Evolutionary conservation across 176 grass and related monocot species (phyloP), one percentile per base, ranked within the genome.

Genomic region (Carex parvula): DNA sequence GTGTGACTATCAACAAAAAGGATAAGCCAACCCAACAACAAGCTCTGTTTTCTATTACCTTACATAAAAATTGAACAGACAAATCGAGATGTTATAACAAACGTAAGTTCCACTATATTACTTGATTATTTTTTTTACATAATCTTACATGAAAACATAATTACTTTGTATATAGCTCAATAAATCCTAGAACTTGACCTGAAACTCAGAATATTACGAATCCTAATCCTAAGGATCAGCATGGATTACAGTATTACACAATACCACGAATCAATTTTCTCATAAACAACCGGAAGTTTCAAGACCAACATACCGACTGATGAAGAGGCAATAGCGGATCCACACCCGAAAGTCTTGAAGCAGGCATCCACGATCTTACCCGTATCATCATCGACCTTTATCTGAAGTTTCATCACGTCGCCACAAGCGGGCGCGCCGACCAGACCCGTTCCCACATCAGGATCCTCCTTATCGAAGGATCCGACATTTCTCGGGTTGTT

Each of bases 321-420:
- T 11, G 96, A 95, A 4, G 96, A 93, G 0, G 96, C 93, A 67
- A 99, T 99, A 68, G 96, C 91, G 12, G 96, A 99, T 66, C 96
- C 96, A 37, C 93, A 95, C 12, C 93, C 93, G 77, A 95, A 95
- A 59, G 96, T 95, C 91, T 99, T 99, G 83, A 98, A 98, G 80
- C 95, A 94, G 11, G 92, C 91, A 64, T 98, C 92, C 57, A 91
- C 83, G 79, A 98, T 95, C 88, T 46, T 91, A 8, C 92, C 92
- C 32, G 92, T 87, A 0, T 22, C 82, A 26, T 93, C 83, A 68
- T 98, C 92, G 64, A 95, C 88, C 86, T 85, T 92, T 80, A 98
- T 98, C 88, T 95, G 92, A 77, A 98, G 88, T 89, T 95, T 93
- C 95, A 98, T 98, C 82, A 98, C 95, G 80, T 98, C 92, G 18